phyloP scores from a whole-genome alignment of 495 filamentous ascomycete species.

The Neurospora terricola region DNA sequence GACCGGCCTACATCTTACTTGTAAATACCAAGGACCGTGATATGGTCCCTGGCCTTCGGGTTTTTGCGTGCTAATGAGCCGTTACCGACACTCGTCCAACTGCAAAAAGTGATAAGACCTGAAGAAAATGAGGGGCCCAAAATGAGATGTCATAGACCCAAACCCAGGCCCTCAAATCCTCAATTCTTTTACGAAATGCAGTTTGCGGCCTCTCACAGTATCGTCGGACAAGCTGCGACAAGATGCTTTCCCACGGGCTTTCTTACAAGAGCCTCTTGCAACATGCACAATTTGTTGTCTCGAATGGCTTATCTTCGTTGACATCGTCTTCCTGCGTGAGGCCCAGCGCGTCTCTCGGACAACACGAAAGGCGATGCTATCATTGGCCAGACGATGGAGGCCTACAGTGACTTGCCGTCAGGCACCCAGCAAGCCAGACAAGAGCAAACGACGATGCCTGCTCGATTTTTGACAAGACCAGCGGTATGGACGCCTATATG shows the following conservation, averaged over 20 bases:
- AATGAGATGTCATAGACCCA: neutral
- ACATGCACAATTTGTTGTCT: neutral
- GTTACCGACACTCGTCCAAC: neutral
- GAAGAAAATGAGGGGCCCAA: neutral
- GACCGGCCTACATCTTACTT: neutral
- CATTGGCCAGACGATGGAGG: neutral
- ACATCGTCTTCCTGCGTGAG: neutral
- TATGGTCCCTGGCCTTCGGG: neutral
- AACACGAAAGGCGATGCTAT: neutral
- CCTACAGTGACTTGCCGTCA: neutral
- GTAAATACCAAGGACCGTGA: neutral
- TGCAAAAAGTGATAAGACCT: neutral
- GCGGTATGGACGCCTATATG: too few species aligned
- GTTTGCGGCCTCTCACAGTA: neutral
- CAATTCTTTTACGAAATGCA: neutral
- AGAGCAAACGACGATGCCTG: neutral
- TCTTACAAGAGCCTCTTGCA: neutral
- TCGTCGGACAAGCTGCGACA: neutral
- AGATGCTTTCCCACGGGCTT: neutral
- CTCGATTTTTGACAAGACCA: too few species aligned
- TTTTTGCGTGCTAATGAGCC: neutral
- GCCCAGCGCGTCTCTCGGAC: neutral
- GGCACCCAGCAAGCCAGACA: neutral
- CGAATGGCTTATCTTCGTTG: neutral
- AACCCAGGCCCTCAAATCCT: neutral